Evolutionary conservation across 441 rosid genomes (phyloP).

Genomic region (Capsella rubella): DNA sequence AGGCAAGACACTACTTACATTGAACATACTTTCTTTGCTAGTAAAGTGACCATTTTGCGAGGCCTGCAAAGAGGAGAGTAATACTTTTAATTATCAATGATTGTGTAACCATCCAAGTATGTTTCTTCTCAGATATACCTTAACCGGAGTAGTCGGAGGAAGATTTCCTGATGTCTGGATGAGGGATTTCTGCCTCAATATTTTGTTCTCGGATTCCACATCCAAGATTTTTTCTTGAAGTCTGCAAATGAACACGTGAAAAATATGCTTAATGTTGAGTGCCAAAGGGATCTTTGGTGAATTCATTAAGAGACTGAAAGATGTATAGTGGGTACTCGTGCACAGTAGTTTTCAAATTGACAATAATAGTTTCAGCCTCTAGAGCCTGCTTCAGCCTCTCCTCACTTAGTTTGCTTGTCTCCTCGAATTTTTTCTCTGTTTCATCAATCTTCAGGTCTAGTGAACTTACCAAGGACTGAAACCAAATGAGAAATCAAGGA

Average conservation of each 20-base stretch:
- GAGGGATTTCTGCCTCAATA: constrained; percentile 71
- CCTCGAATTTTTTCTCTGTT: constrained; percentile 80
- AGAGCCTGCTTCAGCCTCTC: constrained; percentile 83
- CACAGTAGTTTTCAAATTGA: constrained; percentile 78
- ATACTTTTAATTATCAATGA: constrained; percentile 19
- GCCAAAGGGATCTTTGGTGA: constrained; percentile 25
- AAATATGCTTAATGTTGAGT: constrained; percentile 4
- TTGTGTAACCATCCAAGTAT: constrained; percentile 13
- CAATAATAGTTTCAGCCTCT: constrained; percentile 80
- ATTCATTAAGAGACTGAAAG: constrained; percentile 27
- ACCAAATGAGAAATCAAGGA: constrained; percentile 34
- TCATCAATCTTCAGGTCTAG: constrained; percentile 75
- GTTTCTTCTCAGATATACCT: constrained; percentile 48
- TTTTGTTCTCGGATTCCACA: constrained; percentile 78
- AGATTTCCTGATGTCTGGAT: constrained; percentile 62
- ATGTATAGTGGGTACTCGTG: constrained; percentile 59
- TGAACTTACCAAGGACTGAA: constrained; percentile 73
- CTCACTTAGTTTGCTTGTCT: constrained; percentile 73
- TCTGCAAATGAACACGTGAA: constrained; percentile 50
- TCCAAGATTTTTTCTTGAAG: constrained; percentile 81
- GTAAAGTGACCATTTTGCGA: constrained; percentile 63
- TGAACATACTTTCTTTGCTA: constrained; percentile 34
- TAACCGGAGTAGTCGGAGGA: constrained; percentile 53
- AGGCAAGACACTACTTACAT: constrained; percentile 38
- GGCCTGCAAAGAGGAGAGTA: constrained; percentile 55